A percentile compares a stretch with the other conserved stretches of the same genome.
Conservation (phyloP, 805 yeast genomes). For the Danielia oregonensis region DNA sequence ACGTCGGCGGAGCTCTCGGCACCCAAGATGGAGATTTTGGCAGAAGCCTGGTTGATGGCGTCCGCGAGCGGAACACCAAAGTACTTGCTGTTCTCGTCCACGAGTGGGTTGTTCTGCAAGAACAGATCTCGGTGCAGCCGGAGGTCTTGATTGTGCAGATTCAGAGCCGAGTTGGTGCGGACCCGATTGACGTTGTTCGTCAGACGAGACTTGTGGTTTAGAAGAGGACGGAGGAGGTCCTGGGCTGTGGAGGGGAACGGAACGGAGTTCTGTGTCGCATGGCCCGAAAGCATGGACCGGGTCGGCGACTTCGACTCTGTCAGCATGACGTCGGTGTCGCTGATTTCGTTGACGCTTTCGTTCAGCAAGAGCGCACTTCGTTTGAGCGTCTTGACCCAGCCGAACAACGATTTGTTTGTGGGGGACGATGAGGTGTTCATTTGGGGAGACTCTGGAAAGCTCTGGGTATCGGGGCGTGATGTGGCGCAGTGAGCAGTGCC, state of each 20-base stretch:
- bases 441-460: no score
- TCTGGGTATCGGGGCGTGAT: no score
- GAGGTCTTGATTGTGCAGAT: constrained; percentile 18
- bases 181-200: constrained; percentile 42
- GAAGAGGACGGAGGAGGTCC: constrained; percentile 41
- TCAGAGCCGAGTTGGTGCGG: constrained; percentile 34
- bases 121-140: constrained; percentile 51
- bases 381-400: constrained; percentile 45
- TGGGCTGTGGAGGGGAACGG: constrained; percentile 8
- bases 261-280: constrained; percentile 12
- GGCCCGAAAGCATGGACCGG: constrained; percentile 9
- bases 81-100: constrained; percentile 52
- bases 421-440: constrained; percentile 21
- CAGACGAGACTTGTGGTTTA: constrained; percentile 49
- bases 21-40: constrained; percentile 63
- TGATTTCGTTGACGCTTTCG: constrained; percentile 36
- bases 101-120: constrained; percentile 40
- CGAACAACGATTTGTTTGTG: constrained; percentile 37
- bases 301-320: constrained; percentile 19
- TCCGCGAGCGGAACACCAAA: constrained; percentile 74
- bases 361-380: constrained; percentile 31
- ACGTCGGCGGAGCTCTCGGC: constrained; percentile 33
- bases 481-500: no score
- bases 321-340: constrained; percentile 13
- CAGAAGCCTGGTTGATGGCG: constrained; percentile 74